These are phyloP conservation scores for Uronychia binucleata DNA, from an alignment of 73 alveolate genomes.

Conservation along the genomic window DNA sequence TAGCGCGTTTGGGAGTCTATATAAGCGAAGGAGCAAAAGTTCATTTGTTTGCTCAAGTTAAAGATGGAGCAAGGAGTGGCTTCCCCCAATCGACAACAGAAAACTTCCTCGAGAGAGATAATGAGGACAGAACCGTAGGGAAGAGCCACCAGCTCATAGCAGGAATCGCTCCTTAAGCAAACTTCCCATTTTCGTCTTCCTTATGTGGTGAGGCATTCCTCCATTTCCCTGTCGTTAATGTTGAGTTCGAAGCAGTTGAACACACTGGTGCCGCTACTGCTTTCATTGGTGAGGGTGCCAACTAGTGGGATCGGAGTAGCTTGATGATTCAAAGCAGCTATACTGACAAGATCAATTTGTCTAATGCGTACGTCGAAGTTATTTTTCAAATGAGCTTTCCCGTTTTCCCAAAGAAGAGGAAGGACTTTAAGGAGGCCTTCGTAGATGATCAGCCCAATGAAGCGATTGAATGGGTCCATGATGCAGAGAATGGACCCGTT, in stretches of 20 bases:
- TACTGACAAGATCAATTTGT: neutral
- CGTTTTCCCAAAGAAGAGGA: neutral
- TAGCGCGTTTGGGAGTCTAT: neutral
- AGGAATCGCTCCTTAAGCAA: neutral
- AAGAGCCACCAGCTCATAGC: neutral
- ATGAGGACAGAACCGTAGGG: neutral
- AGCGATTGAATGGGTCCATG: neutral
- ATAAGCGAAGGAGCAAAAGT: neutral
- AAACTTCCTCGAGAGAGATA: neutral
- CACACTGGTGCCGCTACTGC: neutral
- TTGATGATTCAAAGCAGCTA: neutral
- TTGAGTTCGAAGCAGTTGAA: neutral
- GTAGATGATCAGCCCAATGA: neutral
- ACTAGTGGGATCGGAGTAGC: neutral
- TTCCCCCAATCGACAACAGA: neutral
- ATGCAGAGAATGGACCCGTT: neutral
- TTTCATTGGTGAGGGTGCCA: neutral
- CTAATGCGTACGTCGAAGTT: neutral
- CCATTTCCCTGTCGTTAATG: neutral
- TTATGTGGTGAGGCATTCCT: neutral
- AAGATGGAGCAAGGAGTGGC: neutral
- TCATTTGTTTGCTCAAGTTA: neutral
- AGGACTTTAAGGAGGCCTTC: neutral
- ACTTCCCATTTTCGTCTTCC: neutral
- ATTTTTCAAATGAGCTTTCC: neutral